Base-by-base conservation (phyloP, 2,329 filamentous ascomycete genomes). In the Lachnellula arida region DNA sequence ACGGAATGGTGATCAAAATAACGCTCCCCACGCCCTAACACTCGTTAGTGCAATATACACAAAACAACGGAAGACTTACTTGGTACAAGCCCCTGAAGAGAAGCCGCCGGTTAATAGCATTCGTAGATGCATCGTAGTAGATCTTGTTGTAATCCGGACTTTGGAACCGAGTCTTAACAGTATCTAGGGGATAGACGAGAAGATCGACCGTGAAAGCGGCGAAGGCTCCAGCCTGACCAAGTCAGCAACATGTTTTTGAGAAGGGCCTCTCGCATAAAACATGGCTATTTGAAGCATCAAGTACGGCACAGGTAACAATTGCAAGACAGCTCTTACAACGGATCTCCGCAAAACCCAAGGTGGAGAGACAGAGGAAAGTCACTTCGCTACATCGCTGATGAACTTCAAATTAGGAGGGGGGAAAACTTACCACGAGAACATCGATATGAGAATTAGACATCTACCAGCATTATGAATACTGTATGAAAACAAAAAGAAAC, bases 121-220 rank as follows among this genome's bases (percentile, higher is more conserved):
- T 78, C 22, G 81, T 80, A 1, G 74, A 72, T 15, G 78, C 77
- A 73, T 86, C 74, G 58, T 78, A 81, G 68, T 85, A 93, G 0
- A 86, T 78, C 49, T 80, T 79, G 39, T 82, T 75, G 73, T 91
- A 94, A 65, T 91, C 82, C 12, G 85, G 86, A 52, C 87, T 91
- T 70, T 96, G 91, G 48, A 90, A 80, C 9, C 91, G 82, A 7
- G 91, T 96, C 70, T 96, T 96, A 66, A 96, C 77, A 0, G 91
- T 97, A 70, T 96, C 92, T 15, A 96, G 78, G 0, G 91, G 92
- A 55, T 68, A 68, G 37, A 96, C 82, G 15, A 96, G 77, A 49
- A 95, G 76, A 71, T 96, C 91, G 55, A 96, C 88, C 1, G 87
- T 87, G 69, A 96, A 91, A 25, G 91, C 92, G 60, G 91, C 91